phyloP scores from a whole-genome alignment of 352 stramenopile genomes.

The Phytopythium cucurbitacearum region DNA sequence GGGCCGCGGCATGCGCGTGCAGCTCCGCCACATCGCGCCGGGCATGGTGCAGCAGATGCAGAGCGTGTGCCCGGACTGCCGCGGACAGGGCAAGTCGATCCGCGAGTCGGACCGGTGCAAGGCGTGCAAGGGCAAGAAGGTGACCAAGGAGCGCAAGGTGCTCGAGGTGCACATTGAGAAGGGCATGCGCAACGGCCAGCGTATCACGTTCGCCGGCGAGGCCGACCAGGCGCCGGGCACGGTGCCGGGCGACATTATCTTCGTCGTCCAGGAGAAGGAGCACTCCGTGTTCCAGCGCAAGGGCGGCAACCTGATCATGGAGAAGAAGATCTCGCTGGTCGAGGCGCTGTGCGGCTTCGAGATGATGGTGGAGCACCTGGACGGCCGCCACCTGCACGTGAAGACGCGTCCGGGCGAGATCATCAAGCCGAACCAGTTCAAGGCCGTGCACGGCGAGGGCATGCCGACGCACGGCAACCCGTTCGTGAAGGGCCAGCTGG shows the following conservation, averaged over 20 bases:
- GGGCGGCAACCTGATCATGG: constrained; percentile 95
- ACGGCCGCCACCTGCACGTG: constrained; percentile 90
- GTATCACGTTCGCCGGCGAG: constrained; percentile 96
- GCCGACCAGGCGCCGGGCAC: constrained; percentile 94
- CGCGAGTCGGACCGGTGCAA: constrained; percentile 93
- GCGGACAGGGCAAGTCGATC: constrained; percentile 92
- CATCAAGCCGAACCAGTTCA: constrained; percentile 92
- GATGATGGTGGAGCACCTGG: constrained; percentile 92
- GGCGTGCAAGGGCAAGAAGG: constrained; percentile 91
- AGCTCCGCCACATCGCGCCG: constrained; percentile 95
- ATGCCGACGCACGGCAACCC: constrained; percentile 98
- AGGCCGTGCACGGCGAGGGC: constrained; percentile 94
- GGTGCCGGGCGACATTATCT: constrained; percentile 93
- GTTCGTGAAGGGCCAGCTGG: constrained; percentile 98
- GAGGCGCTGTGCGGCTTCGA: constrained; percentile 91
- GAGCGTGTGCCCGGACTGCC: constrained; percentile 91
- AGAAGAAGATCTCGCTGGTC: constrained; percentile 94
- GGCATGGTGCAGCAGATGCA: constrained; percentile 99
- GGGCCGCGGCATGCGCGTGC: constrained; percentile 93
- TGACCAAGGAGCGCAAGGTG: constrained; percentile 96
- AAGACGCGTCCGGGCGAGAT: constrained; percentile 92
- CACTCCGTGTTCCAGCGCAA: constrained; percentile 95
- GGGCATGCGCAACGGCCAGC: constrained; percentile 96
- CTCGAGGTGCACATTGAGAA: constrained; percentile 98
- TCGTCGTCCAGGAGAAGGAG: constrained; percentile 98